Evolutionary conservation across 2,329 filamentous ascomycete species (phyloP).

Genomic region (Coniosporium tulheliwenetii): DNA sequence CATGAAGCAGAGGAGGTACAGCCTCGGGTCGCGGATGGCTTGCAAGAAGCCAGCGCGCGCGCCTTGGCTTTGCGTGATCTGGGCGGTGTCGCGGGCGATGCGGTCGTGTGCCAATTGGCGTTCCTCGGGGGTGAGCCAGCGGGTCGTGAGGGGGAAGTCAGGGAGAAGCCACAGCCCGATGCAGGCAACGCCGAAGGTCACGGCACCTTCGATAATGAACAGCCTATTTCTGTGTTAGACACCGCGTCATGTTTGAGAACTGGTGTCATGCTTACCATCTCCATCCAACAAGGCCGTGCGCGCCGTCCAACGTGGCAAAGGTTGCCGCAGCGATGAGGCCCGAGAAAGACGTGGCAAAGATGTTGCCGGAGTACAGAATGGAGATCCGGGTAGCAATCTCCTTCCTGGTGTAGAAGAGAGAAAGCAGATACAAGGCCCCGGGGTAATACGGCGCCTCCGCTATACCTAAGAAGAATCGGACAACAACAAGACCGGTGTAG

Average conservation of each 20-base stretch:
- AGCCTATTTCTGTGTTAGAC: conserved; percentile 8
- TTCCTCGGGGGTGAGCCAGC: conserved; percentile 31
- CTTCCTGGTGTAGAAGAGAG: conserved; percentile 37
- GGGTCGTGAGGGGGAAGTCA: conserved; percentile 24
- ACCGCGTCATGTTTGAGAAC: conserved; percentile 1
- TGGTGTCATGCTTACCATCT: conserved; percentile 10
- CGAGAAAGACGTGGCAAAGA: conserved; percentile 36
- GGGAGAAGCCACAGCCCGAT: conserved; percentile 18
- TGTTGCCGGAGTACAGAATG: conserved; percentile 35
- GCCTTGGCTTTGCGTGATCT: conserved; percentile 23
- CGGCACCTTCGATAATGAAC: conserved; percentile 20
- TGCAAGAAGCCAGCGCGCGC: conserved; percentile 32
- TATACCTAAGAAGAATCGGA: conserved; percentile 23
- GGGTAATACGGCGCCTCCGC: conserved; percentile 28
- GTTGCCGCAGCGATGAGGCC: conserved; percentile 38
- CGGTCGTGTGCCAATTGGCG: conserved; percentile 31
- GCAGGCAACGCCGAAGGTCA: conserved; percentile 19
- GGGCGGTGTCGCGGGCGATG: conserved; percentile 36
- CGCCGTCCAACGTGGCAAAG: conserved; percentile 21
- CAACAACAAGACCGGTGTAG: conserved; percentile 23
- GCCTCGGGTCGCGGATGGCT: conserved; percentile 32
- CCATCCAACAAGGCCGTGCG: conserved; percentile 17
- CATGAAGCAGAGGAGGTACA: conserved; percentile 39
- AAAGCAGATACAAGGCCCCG: conserved; percentile 32
- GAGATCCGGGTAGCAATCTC: conserved; percentile 35